These are phyloP conservation scores for Rhizopogon vulgaris DNA, from an alignment of 768 basidiomycete genomes.

Conservation along the genomic window DNA sequence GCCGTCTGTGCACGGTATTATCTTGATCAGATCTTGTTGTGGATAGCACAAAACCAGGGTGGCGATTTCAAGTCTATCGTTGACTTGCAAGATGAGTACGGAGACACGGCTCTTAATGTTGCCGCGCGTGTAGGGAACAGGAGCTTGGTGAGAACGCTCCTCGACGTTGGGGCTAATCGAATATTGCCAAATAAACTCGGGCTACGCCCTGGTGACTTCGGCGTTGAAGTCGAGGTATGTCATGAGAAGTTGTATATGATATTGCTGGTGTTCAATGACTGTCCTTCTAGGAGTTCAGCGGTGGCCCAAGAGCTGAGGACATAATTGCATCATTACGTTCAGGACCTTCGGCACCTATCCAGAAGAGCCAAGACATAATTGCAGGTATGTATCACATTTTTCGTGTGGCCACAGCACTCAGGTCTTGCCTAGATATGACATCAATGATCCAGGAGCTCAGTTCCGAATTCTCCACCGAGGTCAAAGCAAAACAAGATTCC, in stretches of 20 bases:
- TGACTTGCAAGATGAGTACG: slow-evolving; percentile 90
- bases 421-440: slow-evolving; percentile 62
- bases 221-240: slow-evolving; percentile 83
- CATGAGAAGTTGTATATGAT: neutral
- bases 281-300: slow-evolving; percentile 53
- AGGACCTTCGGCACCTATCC: slow-evolving; percentile 69
- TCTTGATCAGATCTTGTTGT: slow-evolving; percentile 82
- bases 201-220: slow-evolving; percentile 89
- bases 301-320: slow-evolving; percentile 71
- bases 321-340: slow-evolving; percentile 68
- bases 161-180: slow-evolving; percentile 92
- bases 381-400: slow-evolving; percentile 40
- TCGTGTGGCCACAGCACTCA: neutral
- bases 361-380: slow-evolving; percentile 86
- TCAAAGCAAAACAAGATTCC: slow-evolving; percentile 79
- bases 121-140: slow-evolving; percentile 91
- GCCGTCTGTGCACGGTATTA: slow-evolving; percentile 84
- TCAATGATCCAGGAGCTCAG: slow-evolving; percentile 76
- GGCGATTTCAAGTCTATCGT: slow-evolving; percentile 77
- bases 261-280: neutral
- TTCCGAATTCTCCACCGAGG: slow-evolving; percentile 74
- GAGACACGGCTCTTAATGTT: slow-evolving; percentile 94
- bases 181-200: slow-evolving; percentile 89
- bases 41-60: slow-evolving; percentile 72
- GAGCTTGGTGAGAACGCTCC: slow-evolving; percentile 74